Base-by-base conservation (phyloP, 352 stramenopile genomes). In the Phytophthora litchii region DNA sequence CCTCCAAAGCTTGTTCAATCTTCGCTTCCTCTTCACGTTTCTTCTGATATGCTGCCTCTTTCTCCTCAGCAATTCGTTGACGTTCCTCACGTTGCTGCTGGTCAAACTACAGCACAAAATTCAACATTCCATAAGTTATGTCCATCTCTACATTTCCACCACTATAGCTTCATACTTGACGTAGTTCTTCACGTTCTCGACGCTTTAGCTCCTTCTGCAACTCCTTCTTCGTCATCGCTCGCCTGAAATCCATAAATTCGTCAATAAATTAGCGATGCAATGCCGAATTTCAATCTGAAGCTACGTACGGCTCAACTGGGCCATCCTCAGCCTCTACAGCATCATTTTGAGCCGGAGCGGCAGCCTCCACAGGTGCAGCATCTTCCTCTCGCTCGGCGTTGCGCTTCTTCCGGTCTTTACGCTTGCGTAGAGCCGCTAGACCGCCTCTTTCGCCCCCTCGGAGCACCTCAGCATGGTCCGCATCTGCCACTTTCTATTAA, bases 171-270 rank as follows among this genome's bases (percentile, higher is more conserved):
- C 67, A 2, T 60, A 91, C 84, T 54, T 60, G 71, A n/a, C 84
- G 84, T 49, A 89, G 61, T 31, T 89, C 75, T 59, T 93, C 84
- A 4, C 80, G 74, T 66, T 93, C 84, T 35, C 75, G 81, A 50
- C 77, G 80, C 67, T 91, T 91, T 7, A 88, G 67, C 43, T 91
- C 84, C 72, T 91, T 91, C 53, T 86, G 74, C 43, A 93, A 57
- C 59, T 91, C 84, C 35, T 84, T 89, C 72, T 88, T 89, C 25
- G 74, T 89, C 78, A 88, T 86, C 35, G 67, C 66, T 53, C 67
- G 70, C 16, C 76, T 85, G 29, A 1, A 42, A 6, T 12, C 7
- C 19, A 51, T 2, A 54, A 9, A 58, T 1, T 8, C 31, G 35
- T 16, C 9, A 29, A 36, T 32, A 17, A 13, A 11, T 60, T 46